Base-by-base conservation (phyloP, 2,329 filamentous ascomycete species). In the Mycosphaerella arachidis region DNA sequence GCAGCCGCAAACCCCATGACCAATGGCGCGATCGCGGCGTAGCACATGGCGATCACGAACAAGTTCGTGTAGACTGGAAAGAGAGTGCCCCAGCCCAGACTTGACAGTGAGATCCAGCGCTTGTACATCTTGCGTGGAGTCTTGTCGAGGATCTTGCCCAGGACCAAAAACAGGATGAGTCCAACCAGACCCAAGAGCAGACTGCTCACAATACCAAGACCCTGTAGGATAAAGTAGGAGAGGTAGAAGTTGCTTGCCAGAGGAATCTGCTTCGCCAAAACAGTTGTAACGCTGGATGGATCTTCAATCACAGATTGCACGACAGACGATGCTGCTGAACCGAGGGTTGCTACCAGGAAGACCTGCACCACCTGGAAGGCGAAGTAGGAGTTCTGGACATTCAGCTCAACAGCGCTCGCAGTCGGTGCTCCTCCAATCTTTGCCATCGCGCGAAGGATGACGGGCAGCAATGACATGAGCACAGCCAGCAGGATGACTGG, bases 221-320 rank as follows among this genome's bases (percentile, higher is more conserved):
- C 95, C 75, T 97, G 94, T 2, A 99, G 84, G 33, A 97, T 85
- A 66, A 99, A 95, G 77, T 97, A 99, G 0, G 89, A 91, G 20
- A 97, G 87, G 75, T 97, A 99, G 72, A 97, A 95, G 76, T 96
- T 97, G 62, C 92, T 92, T 0, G 91, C 87, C 58, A 84, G 87
- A 18, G 94, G 94, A 6, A 99, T 64, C 27, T 69, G 66, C 10
- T 66, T 63, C 9, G 74, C 72, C 27, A 76, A 62, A 9, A 74
- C 56, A 10, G 53, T 63, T 0, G 72, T 63, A 3, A 68, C 68
- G 8, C 59, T 64, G 12, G 59, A 48, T 12, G 73, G 80, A 60
- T 90, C 88, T 10, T 35, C 70, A 0, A 92, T 88, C 13, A 86
- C 78, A 52, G 95, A 86, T 20, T 85, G 68, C 1, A 86, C 50